phyloP scores from a whole-genome alignment of 352 stramenopile species.

The Phytopythium ostracodes region DNA sequence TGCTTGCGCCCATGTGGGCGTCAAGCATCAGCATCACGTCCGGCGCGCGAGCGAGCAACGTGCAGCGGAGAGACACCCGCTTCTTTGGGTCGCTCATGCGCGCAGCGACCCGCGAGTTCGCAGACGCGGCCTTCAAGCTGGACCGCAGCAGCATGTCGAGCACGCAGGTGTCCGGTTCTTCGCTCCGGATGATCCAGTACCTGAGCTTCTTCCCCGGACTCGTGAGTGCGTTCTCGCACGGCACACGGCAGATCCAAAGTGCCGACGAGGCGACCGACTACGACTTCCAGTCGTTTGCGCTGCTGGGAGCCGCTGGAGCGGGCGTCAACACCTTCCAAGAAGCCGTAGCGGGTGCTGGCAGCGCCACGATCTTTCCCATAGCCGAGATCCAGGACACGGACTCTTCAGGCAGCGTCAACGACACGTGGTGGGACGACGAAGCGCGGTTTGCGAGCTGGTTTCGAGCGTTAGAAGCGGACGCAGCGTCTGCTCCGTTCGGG shows the following conservation, averaged over 20 bases:
- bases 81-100: constrained; percentile 20
- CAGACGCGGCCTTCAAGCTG: constrained; percentile 28
- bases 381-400: constrained; percentile 12
- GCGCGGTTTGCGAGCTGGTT: constrained; percentile 28
- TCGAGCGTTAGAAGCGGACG: constrained; percentile 15
- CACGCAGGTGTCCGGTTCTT: constrained; percentile 22
- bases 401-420: background rate
- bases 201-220: constrained; percentile 36
- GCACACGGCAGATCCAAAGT: background rate
- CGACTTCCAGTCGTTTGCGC: constrained; percentile 33
- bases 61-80: background rate
- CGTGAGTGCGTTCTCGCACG: constrained; percentile 19
- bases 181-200: constrained; percentile 34
- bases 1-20: constrained; percentile 24
- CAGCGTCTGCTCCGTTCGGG: constrained; percentile 16
- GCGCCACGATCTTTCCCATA: constrained; percentile 24
- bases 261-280: background rate
- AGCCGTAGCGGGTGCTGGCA: constrained; percentile 19
- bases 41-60: constrained; percentile 8
- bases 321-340: constrained; percentile 38
- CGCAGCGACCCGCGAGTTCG: constrained; percentile 17
- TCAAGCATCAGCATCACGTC: constrained; percentile 28
- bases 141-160: constrained; percentile 16
- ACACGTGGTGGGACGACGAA: constrained; percentile 34
- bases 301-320: constrained; percentile 26